phyloP scores from a whole-genome alignment of 2,329 filamentous ascomycete species.

The Annulohypoxylon truncatum region DNA sequence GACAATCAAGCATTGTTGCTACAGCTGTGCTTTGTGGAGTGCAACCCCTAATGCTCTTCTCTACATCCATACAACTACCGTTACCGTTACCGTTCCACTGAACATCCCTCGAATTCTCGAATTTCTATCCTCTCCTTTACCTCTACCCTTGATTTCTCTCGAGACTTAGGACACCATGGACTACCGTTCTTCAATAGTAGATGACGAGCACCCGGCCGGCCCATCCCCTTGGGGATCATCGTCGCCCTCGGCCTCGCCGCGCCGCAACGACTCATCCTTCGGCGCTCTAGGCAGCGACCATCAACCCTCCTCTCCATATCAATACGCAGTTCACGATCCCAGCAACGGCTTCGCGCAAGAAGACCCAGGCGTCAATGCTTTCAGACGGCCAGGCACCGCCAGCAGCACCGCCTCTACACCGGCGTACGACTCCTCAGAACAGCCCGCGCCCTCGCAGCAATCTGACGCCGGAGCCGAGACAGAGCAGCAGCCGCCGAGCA shows the following conservation, averaged over 20 bases:
- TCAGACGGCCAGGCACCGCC: constrained; percentile 60
- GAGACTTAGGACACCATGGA: constrained; percentile 59
- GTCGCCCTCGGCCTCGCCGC: constrained; percentile 64
- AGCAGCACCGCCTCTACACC: constrained; percentile 59
- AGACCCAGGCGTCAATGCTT: constrained; percentile 54
- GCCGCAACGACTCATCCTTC: constrained; percentile 59
- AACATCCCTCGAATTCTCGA: constrained; percentile 5
- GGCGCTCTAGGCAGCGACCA: constrained; percentile 55
- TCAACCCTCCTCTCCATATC: constrained; percentile 55
- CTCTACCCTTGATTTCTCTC: constrained; percentile 13
- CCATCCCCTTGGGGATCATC: constrained; percentile 68
- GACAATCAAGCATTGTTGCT: constrained; percentile 5
- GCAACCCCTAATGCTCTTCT: constrained; percentile 25
- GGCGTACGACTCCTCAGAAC: constrained; percentile 53
- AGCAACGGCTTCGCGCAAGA: constrained; percentile 58
- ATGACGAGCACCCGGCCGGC: constrained; percentile 64
- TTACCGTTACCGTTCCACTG: constrained; percentile 5
- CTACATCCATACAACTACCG: constrained; percentile 2
- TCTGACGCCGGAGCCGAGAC: constrained; percentile 42
- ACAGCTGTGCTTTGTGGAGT: constrained; percentile 19
- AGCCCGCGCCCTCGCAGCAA: constrained; percentile 48
- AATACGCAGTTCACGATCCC: constrained; percentile 55
- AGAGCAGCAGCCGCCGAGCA: constrained; percentile 38
- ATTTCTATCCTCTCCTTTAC: constrained; percentile 17
- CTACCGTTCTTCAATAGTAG: constrained; percentile 67